Evolutionary conservation across 1,284 basidiomycete species (phyloP).

Genomic region (Boletus smithii): DNA sequence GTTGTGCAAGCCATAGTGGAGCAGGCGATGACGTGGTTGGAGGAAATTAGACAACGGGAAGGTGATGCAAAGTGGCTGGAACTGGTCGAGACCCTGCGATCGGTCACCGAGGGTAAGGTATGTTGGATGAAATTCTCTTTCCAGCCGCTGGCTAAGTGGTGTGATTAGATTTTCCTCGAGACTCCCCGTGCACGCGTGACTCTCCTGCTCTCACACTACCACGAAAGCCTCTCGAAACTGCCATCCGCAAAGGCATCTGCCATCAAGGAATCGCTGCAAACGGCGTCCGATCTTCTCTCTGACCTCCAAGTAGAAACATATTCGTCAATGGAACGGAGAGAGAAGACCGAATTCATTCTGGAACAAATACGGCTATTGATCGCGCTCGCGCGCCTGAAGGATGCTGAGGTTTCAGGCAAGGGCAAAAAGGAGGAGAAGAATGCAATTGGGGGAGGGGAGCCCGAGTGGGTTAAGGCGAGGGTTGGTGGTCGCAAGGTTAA

Average conservation of each 20-base stretch:
- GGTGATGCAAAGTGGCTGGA: slow-evolving; percentile 81
- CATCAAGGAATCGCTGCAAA: slow-evolving; percentile 66
- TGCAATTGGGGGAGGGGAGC: slow-evolving; percentile 64
- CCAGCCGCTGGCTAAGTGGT: slow-evolving; percentile 1
- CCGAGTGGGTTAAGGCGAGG: slow-evolving; percentile 88
- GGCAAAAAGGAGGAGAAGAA: slow-evolving; percentile 60
- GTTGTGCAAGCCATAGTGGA: slow-evolving; percentile 91
- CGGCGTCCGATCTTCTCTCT: slow-evolving; percentile 85
- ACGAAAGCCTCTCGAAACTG: slow-evolving; percentile 62
- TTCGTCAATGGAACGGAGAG: slow-evolving; percentile 94
- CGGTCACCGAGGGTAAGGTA: slow-evolving; percentile 96
- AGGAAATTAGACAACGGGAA: slow-evolving; percentile 64
- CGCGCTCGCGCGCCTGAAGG: slow-evolving; percentile 69
- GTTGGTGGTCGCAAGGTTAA: slow-evolving; percentile 95
- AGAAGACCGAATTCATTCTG: slow-evolving; percentile 98
- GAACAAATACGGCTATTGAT: slow-evolving; percentile 95
- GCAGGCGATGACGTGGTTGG: slow-evolving; percentile 75
- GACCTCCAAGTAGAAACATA: slow-evolving; percentile 99
- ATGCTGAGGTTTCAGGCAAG: slow-evolving; percentile 47
- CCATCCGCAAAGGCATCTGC: slow-evolving; percentile 44
- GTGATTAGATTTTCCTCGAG: slow-evolving; percentile 87
- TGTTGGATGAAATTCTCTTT: slow-evolving; percentile 6
- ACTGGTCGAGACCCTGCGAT: slow-evolving; percentile 83
- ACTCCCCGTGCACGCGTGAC: slow-evolving; percentile 95
- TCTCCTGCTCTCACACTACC: slow-evolving; percentile 76